Base-by-base conservation (phyloP, 2,329 filamentous ascomycete species). In the Penicillium decumbens region DNA sequence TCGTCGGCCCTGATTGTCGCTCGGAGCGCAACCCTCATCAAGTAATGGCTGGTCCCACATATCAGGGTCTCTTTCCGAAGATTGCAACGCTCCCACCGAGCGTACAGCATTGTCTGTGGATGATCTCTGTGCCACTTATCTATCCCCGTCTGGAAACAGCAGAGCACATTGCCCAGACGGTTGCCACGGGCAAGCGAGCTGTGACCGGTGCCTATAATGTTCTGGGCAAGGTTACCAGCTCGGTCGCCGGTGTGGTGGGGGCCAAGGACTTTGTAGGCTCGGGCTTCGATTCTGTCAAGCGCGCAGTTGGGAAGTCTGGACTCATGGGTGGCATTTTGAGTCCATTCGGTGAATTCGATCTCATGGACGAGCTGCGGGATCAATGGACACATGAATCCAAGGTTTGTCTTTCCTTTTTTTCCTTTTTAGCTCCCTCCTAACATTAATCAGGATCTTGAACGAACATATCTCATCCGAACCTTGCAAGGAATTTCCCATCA, bases 301-400 rank as follows among this genome's bases (percentile, higher is more conserved):
- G 91, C 69, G 93, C 92, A 0, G 89, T 98, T 15, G 93, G 93
- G 42, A 98, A 98, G 72, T 87, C 84, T 1, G 93, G 93, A 1
- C 77, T 98, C 44, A 97, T 98, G 92, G 92, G 92, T 54, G 88
- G 89, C 50, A 90, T 97, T 33, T 77, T 98, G 42, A 96, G 90
- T 73, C 91, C 95, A 30, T 98, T 98, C 68, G 93, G 93, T 47
- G 93, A 97, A 59, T 85, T 98, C 53, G 93, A 96, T 64, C 82
- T 97, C 43, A 83, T 93, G 45, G 93, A 98, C 72, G 93, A 97
- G 66, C 75, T 97, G 50, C 85, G 92, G 65, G 93, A 98, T 68
- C 86, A 95, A 77, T 98, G 93, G 93, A 98, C 93, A 20, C 93
- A 98, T 65, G 92, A 97, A 44, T 91, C 87, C 45, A 98, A 97